Conservation (phyloP, 2,329 filamentous ascomycete genomes). For the Scortechinia acanthostroma region DNA sequence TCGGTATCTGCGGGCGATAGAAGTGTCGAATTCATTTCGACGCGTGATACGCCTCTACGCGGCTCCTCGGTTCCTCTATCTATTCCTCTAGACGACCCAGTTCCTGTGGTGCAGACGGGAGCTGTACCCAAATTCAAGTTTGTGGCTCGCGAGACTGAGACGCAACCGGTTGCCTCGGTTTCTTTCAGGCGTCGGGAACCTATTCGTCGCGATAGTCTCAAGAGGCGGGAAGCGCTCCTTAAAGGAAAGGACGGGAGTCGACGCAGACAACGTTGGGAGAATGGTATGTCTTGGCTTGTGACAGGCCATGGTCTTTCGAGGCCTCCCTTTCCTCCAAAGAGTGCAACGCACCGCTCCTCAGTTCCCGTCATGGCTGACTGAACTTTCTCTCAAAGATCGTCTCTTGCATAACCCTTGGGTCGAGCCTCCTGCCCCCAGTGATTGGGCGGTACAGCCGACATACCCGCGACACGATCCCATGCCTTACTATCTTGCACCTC, state of each 20-base stretch:
- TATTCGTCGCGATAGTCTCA: constrained; percentile 25
- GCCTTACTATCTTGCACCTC: constrained; percentile 81
- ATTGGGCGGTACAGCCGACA: constrained; percentile 79
- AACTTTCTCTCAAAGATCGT: constrained; percentile 64
- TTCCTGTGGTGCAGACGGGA: background rate
- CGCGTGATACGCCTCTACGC: background rate
- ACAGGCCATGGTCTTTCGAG: background rate
- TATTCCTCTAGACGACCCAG: background rate
- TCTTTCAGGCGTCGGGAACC: background rate
- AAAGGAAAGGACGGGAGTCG: constrained; percentile 88
- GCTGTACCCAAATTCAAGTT: background rate
- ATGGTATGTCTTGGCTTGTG: constrained; percentile 48
- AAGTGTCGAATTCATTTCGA: too few species aligned
- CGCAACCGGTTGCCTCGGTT: background rate
- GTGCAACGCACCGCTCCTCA: background rate
- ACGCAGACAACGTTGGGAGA: constrained; percentile 86
- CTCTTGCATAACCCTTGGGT: constrained; percentile 80
- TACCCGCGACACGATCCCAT: constrained; percentile 65
- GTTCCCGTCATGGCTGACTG: constrained; percentile 12
- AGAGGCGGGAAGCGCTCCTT: constrained; percentile 65
- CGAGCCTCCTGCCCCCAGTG: constrained; percentile 71
- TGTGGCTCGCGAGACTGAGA: background rate
- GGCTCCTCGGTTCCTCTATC: background rate
- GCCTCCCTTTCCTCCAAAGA: background rate
- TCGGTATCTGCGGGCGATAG: background rate